Conservation (phyloP, 2,329 filamentous ascomycete species). For the Penicillium concentricum region DNA sequence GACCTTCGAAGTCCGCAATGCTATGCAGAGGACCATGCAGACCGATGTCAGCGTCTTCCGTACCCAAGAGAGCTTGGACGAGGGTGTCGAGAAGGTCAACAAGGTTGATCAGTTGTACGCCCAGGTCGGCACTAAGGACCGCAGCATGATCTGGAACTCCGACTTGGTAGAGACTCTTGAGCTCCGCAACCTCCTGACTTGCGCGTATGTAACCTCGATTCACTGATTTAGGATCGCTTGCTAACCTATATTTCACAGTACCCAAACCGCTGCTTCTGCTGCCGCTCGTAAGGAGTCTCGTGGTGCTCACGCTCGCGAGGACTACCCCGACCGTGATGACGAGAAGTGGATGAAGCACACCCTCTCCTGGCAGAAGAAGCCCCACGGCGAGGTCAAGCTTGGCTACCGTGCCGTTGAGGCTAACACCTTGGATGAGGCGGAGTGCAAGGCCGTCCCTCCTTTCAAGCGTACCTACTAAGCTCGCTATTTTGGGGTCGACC, state of each 20-base stretch:
- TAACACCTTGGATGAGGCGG: conserved; percentile 85
- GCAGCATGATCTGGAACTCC: conserved; percentile 99
- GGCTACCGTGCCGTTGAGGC: conserved; percentile 80
- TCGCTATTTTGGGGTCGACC: conserved; percentile 8
- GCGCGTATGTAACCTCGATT: conserved; percentile 68
- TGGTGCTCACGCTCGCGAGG: conserved; percentile 95
- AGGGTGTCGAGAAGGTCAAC: conserved; percentile 84
- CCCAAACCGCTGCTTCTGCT: conserved; percentile 87
- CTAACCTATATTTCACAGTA: conserved; percentile 46
- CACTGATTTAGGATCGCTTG: background rate
- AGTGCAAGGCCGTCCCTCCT: conserved; percentile 94
- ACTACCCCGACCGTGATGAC: conserved; percentile 93
- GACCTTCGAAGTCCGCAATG: conserved; percentile 81
- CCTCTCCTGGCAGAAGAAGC: conserved; percentile 89
- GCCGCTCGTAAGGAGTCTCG: conserved; percentile 95
- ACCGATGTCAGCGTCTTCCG: conserved; percentile 95
- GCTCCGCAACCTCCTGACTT: conserved; percentile 90
- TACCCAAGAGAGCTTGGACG: conserved; percentile 87
- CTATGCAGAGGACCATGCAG: conserved; percentile 99
- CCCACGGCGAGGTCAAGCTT: conserved; percentile 83
- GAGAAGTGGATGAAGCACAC: conserved; percentile 99
- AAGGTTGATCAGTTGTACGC: conserved; percentile 78
- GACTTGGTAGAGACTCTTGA: conserved; percentile 96
- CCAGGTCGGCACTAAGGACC: conserved; percentile 92
- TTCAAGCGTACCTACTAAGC: conserved; percentile 70